Conservation (phyloP, 192 early-diverging fungal species). For the Podila horticola region DNA sequence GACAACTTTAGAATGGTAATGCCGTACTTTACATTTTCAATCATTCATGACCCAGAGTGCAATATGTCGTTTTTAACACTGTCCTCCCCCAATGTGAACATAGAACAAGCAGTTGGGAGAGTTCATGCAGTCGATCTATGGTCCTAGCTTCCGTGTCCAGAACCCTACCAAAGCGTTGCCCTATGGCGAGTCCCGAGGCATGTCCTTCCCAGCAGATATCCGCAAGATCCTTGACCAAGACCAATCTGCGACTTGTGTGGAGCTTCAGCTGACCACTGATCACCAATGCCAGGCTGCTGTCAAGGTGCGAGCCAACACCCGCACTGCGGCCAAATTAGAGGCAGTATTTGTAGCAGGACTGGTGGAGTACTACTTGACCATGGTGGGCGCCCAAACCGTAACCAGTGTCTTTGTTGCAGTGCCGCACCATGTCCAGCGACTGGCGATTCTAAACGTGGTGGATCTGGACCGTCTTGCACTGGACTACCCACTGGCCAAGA, state of each 20-base stretch:
- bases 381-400: constrained; percentile 10
- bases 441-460: constrained; percentile 30
- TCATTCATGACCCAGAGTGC: not conserved
- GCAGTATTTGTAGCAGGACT: constrained; percentile 49
- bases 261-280: constrained; percentile 31
- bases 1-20: constrained; percentile 67
- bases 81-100: not conserved
- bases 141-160: constrained; percentile 28
- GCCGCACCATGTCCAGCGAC: constrained; percentile 60
- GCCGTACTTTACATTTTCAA: not conserved
- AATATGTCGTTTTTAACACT: not conserved
- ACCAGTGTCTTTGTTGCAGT: constrained; percentile 52
- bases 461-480: constrained; percentile 3
- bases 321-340: constrained; percentile 29
- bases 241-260: constrained; percentile 49
- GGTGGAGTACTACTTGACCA: constrained; percentile 47
- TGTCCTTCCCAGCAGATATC: constrained; percentile 25
- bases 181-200: constrained; percentile 20
- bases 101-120: constrained; percentile 60
- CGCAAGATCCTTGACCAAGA: constrained; percentile 42
- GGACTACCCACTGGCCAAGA: constrained; percentile 21
- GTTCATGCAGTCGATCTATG: constrained; percentile 63
- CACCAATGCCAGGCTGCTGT: not conserved
- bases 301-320: constrained; percentile 17
- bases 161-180: constrained; percentile 32